Conservation (phyloP, 2,329 filamentous ascomycete species). For the Colletotrichum sp. region DNA sequence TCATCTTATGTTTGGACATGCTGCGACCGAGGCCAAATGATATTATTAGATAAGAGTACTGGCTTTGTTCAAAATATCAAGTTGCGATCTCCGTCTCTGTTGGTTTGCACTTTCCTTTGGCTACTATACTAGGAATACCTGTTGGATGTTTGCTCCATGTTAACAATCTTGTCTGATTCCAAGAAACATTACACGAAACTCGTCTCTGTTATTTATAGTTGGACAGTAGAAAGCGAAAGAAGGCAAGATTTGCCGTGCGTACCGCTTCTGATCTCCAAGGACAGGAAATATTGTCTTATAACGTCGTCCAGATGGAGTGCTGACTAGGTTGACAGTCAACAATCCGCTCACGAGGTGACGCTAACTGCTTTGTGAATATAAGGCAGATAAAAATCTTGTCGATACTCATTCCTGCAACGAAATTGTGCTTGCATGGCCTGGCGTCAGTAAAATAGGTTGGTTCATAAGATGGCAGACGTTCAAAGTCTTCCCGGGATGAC, state of each 20-base stretch:
- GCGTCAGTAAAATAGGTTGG: background rate
- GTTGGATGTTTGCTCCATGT: too few species aligned
- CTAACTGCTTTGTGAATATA: background rate
- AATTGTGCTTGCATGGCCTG: background rate
- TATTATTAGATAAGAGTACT: too few species aligned
- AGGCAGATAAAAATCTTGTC: rapidly evolving
- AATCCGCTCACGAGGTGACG: background rate
- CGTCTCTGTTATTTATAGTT: background rate
- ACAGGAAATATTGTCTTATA: background rate
- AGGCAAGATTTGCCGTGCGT: background rate
- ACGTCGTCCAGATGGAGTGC: background rate
- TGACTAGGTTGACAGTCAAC: background rate
- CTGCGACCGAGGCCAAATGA: too few species aligned
- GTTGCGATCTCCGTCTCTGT: background rate
- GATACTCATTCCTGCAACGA: background rate
- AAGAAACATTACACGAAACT: background rate
- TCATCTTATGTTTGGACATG: background rate
- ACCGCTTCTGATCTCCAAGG: background rate
- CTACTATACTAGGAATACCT: too few species aligned
- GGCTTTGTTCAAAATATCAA: too few species aligned
- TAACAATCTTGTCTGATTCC: background rate
- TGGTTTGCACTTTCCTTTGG: background rate
- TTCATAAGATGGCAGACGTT: background rate
- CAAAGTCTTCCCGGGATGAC: background rate
- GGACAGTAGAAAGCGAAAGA: too few species aligned